Evolutionary conservation across 2,329 filamentous ascomycete species (phyloP).

Genomic region (Aspergillus tamarii): DNA sequence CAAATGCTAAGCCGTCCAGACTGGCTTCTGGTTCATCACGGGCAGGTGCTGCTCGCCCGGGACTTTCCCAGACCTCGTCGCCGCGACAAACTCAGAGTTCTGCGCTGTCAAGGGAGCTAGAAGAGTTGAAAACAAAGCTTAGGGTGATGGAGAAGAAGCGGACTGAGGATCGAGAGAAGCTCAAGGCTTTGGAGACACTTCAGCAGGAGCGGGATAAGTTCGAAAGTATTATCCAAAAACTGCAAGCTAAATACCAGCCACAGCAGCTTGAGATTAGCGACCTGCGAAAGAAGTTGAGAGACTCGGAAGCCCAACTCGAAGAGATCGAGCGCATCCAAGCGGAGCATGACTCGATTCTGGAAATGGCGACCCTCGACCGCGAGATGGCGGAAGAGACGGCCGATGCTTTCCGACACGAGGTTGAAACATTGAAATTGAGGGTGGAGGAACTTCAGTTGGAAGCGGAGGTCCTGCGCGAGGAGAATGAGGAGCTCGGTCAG

Average conservation of each 20-base stretch:
- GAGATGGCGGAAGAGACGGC: slow-evolving; percentile 96
- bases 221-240: slow-evolving; percentile 83
- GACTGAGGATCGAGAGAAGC: slow-evolving; percentile 79
- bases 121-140: slow-evolving; percentile 86
- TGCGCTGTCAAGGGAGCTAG: slow-evolving; percentile 68
- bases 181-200: slow-evolving; percentile 76
- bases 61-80: slow-evolving; percentile 33
- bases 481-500: slow-evolving; percentile 80
- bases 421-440: slow-evolving; percentile 74
- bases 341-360: slow-evolving; percentile 81
- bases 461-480: slow-evolving; percentile 81
- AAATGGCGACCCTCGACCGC: slow-evolving; percentile 84
- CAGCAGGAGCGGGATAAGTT: slow-evolving; percentile 61
- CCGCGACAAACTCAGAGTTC: slow-evolving; percentile 51
- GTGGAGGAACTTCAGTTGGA: slow-evolving; percentile 86
- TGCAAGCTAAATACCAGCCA: slow-evolving; percentile 85
- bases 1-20: slow-evolving; percentile 25
- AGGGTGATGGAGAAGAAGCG: slow-evolving; percentile 86
- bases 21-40: slow-evolving; percentile 30
- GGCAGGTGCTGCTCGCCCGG: slow-evolving; percentile 28
- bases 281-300: slow-evolving; percentile 75
- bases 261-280: slow-evolving; percentile 79
- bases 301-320: slow-evolving; percentile 70
- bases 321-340: slow-evolving; percentile 74
- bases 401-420: slow-evolving; percentile 77